These are phyloP conservation scores for Pseudogymnoascus sp. DNA, from an alignment of 2,329 filamentous ascomycete species.

Conservation along the genomic window DNA sequence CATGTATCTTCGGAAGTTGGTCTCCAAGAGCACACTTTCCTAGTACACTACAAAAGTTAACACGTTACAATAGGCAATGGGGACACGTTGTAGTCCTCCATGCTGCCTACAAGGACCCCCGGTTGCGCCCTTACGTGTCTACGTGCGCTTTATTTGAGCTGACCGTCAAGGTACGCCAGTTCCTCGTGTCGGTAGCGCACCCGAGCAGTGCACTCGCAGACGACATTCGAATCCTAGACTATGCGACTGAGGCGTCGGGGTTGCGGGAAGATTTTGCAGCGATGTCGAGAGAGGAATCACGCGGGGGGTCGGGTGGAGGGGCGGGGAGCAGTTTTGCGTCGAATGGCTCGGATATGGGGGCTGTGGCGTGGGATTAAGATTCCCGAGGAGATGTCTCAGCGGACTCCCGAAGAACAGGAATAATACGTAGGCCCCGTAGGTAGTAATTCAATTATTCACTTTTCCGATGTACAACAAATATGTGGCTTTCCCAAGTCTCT, in stretches of 20 bases:
- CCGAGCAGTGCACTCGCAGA: slow-evolving; percentile 66
- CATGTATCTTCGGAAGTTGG: background rate
- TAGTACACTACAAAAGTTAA: slow-evolving; percentile 20
- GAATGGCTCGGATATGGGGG: background rate
- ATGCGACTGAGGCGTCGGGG: slow-evolving; percentile 19
- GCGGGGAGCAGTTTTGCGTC: background rate
- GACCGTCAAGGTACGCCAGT: slow-evolving; percentile 64
- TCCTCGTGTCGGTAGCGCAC: slow-evolving; percentile 60
- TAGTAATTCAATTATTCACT: too few species aligned
- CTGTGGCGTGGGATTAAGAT: too few species aligned
- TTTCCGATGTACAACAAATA: too few species aligned
- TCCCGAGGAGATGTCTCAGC: too few species aligned
- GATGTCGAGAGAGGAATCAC: background rate
- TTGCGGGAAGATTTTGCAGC: background rate
- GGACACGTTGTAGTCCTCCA: slow-evolving; percentile 89
- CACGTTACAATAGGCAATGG: slow-evolving; percentile 58
- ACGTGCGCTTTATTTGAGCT: slow-evolving; percentile 47
- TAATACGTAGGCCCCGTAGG: too few species aligned
- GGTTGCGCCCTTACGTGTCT: slow-evolving; percentile 50
- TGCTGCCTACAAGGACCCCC: slow-evolving; percentile 63
- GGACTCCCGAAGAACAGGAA: too few species aligned
- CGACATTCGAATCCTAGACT: slow-evolving; percentile 64
- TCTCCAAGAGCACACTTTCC: background rate
- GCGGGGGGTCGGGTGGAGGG: background rate
- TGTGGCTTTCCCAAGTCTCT: too few species aligned